Evolutionary conservation across 2,329 filamentous ascomycete genomes (phyloP).

Genomic region (Paraphaeosphaeria sporulosa): DNA sequence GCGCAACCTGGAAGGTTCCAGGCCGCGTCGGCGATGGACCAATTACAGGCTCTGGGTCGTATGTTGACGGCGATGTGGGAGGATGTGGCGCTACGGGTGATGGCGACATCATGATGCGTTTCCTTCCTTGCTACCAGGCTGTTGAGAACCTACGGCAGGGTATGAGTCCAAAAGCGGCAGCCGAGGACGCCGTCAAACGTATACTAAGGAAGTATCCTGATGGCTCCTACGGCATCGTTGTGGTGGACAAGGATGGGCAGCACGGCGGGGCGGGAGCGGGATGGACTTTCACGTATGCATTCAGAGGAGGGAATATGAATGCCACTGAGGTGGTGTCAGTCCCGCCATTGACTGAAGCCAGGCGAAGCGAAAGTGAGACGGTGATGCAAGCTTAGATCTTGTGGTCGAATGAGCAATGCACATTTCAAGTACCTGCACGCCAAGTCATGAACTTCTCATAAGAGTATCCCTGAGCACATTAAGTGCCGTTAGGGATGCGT

Average conservation of each 20-base stretch:
- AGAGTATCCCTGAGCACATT: too few relatives aligned
- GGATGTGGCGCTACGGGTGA: slow-evolving; percentile 4
- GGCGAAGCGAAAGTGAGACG: background rate
- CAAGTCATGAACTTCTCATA: too few relatives aligned
- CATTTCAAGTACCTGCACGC: too few relatives aligned
- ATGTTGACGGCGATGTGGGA: slow-evolving; percentile 3
- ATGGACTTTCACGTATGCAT: slow-evolving; percentile 8
- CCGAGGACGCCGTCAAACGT: background rate
- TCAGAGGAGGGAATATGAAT: slow-evolving; percentile 3
- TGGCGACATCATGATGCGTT: slow-evolving; percentile 9
- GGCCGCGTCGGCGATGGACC: slow-evolving; percentile 6
- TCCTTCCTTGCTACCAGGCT: slow-evolving; percentile 6
- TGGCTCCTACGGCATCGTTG: background rate
- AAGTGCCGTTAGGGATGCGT: too few relatives aligned
- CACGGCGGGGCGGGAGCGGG: slow-evolving; percentile 3
- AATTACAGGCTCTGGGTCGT: background rate
- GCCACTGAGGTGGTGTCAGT: background rate
- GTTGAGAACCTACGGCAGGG: slow-evolving; percentile 6
- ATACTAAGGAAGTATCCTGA: background rate
- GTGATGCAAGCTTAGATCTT: background rate
- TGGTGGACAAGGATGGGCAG: background rate
- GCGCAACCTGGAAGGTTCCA: background rate
- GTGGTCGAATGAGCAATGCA: background rate
- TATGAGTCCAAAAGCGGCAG: slow-evolving; percentile 3
- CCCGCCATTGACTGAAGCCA: background rate